Conservation (phyloP, 805 yeast species). For the baker's yeast (Saccharomyces cerevisiae) region DNA sequence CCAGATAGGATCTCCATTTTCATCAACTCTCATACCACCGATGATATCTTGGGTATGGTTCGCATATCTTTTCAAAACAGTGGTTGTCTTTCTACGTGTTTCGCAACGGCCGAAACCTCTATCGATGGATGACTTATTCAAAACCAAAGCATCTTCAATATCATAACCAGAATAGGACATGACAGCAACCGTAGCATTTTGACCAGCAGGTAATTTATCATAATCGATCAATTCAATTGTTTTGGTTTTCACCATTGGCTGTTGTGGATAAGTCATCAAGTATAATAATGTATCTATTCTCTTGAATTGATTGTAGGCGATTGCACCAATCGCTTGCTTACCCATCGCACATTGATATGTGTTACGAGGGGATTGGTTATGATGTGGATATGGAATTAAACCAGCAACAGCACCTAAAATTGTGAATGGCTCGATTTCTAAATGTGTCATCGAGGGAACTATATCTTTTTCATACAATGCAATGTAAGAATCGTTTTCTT, state of each 20-base stretch:
- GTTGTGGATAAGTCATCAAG: slow-evolving; percentile 97
- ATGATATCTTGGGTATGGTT: slow-evolving; percentile 89
- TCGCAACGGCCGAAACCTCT: slow-evolving; percentile 98
- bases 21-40: slow-evolving; percentile 85
- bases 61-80: slow-evolving; percentile 82
- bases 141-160: slow-evolving; percentile 95
- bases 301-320: slow-evolving; percentile 92
- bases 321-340: slow-evolving; percentile 99
- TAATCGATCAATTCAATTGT: slow-evolving; percentile 92
- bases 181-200: slow-evolving; percentile 96
- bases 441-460: slow-evolving; percentile 58
- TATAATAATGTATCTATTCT: slow-evolving; percentile 91
- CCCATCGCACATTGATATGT: slow-evolving; percentile 99
- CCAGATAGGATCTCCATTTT: slow-evolving; percentile 70
- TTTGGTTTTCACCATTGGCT: slow-evolving; percentile 97
- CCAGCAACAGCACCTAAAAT: slow-evolving; percentile 97
- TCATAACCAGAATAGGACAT: slow-evolving; percentile 99
- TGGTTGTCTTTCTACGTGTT: slow-evolving; percentile 84
- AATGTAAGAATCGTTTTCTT: slow-evolving; percentile 88
- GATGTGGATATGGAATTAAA: slow-evolving; percentile 98
- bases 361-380: slow-evolving; percentile 98
- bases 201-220: slow-evolving; percentile 97
- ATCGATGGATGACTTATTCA: slow-evolving; percentile 88
- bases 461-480: slow-evolving; percentile 77
- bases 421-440: slow-evolving; percentile 96